Base-by-base conservation (phyloP, 305 asterid genomes). In the Salvia sclarea region DNA sequence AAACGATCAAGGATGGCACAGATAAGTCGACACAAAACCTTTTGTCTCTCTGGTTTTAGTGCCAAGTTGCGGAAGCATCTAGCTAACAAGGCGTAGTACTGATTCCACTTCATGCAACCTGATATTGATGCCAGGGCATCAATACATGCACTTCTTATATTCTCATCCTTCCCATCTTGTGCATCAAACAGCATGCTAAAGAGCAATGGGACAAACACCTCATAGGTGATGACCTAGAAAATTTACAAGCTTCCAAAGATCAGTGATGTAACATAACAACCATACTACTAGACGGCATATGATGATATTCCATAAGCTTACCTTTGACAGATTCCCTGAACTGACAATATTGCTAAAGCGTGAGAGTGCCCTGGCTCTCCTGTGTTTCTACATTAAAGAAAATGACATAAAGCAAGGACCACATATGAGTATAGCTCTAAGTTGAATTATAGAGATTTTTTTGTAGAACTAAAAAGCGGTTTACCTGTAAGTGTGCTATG, bases 401-500 rank as follows among this genome's bases (percentile, higher is more conserved):
- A 64, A 65, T 64, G 62, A 53, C 31, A 69, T 57, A 25, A 64
- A 52, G 37, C 47, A 48, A n/a, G 71, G 56, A 31, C 41, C 70
- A 56, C 8, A 54, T 25, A 63, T 24, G 66, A 64, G 53, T 57
- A 40, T 16, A 59, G 18, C 63, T 56, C 21, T 64, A 59, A 53
- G 22, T 66, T 37, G 22, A 61, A 38, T 14, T 22, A 38, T 56
- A 17, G 31, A 56, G n/a, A n/a, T 21, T 40, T 30, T 6, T 25
- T 37, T 16, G 22, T 18, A 58, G 50, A 68, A 54, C 25, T 48
- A 25, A 62, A 48, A 49, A 56, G 58, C 58, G 60, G 64, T 48
- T 56, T 82, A 94, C 99, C 94, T 94, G 98, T 64, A 94, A 76
- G 82, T 94, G 97, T 70, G 85, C 83, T 60, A 94, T 55, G 80